A percentile compares a stretch with the other conserved stretches of the same genome.
Conservation (phyloP, 768 basidiomycete species). For the Boletus subparvulus region DNA sequence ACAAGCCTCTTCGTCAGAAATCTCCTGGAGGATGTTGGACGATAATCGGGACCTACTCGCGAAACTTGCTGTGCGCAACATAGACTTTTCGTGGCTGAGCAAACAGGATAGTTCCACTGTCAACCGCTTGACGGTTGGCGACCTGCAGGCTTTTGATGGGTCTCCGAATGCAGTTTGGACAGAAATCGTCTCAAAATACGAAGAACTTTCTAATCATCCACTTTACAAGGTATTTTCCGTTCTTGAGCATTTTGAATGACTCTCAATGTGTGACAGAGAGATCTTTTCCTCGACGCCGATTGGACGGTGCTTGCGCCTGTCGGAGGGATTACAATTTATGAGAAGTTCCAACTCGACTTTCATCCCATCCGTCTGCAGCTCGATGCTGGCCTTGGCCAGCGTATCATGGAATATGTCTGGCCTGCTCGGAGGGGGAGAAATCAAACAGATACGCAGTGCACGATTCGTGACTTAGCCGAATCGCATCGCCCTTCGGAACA, state of each 20-base stretch:
- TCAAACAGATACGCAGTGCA: not conserved
- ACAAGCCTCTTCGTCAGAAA: slow-evolving; percentile 78
- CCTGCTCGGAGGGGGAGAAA: slow-evolving; percentile 51
- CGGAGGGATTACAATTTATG: slow-evolving; percentile 89
- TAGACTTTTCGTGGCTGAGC: slow-evolving; percentile 79
- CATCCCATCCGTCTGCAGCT: slow-evolving; percentile 87
- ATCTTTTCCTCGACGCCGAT: slow-evolving; percentile 70
- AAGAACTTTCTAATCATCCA: slow-evolving; percentile 67
- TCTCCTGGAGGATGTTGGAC: slow-evolving; percentile 91
- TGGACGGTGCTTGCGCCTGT: slow-evolving; percentile 90
- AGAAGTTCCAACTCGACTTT: slow-evolving; percentile 74
- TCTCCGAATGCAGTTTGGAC: slow-evolving; percentile 80
- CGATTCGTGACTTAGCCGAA: slow-evolving; percentile 10
- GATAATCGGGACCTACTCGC: slow-evolving; percentile 69
- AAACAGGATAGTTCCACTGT: slow-evolving; percentile 86
- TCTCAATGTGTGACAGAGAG: slow-evolving; percentile 43
- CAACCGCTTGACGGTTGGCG: slow-evolving; percentile 70
- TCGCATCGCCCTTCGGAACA: slow-evolving; percentile 20
- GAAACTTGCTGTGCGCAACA: slow-evolving; percentile 80
- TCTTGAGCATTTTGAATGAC: not conserved
- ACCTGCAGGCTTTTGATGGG: slow-evolving; percentile 85
- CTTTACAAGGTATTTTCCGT: slow-evolving; percentile 56
- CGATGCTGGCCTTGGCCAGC: slow-evolving; percentile 76
- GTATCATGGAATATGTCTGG: slow-evolving; percentile 90
- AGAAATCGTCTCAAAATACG: slow-evolving; percentile 81